These are phyloP conservation scores for Prunus persica DNA, from an alignment of 306 rosid genomes.

Conservation along the genomic window DNA sequence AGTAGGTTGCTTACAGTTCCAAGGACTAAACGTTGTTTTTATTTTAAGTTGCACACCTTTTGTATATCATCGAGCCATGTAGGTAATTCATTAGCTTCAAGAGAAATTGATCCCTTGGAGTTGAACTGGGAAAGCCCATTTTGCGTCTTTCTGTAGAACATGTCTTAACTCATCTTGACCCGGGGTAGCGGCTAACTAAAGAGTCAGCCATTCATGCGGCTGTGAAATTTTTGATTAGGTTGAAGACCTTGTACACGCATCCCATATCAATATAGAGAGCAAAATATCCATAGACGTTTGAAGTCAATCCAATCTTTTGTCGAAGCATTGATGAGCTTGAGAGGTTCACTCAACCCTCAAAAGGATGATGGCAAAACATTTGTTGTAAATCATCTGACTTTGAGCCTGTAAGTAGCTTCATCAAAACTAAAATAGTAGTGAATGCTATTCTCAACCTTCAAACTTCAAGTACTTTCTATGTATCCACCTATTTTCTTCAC, in stretches of 20 bases:
- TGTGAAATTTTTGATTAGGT: constrained; percentile 27
- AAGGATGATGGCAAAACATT: neutral
- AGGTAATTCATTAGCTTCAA: constrained; percentile 23
- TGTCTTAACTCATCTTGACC: constrained; percentile 16
- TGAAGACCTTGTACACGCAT: constrained; percentile 11
- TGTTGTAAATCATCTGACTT: neutral
- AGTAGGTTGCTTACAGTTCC: constrained; percentile 12
- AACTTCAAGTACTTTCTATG: neutral
- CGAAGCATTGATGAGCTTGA: neutral
- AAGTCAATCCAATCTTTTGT: neutral
- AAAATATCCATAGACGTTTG: neutral
- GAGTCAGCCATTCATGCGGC: constrained; percentile 19
- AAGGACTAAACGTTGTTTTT: neutral
- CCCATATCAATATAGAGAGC: neutral
- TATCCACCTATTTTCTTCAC: neutral
- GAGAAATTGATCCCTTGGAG: constrained; percentile 18
- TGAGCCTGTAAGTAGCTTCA: neutral
- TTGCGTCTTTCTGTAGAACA: constrained; percentile 6
- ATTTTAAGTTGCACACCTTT: constrained; percentile 4
- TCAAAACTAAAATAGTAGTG: too few species aligned
- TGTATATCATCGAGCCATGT: constrained; percentile 24
- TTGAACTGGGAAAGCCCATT: constrained; percentile 11
- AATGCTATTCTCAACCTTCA: neutral
- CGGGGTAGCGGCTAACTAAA: constrained; percentile 18
- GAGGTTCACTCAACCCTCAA: too few species aligned